Evolutionary conservation across 2,329 filamentous ascomycete species (phyloP).

Genomic region (Epichloe gansuensis): DNA sequence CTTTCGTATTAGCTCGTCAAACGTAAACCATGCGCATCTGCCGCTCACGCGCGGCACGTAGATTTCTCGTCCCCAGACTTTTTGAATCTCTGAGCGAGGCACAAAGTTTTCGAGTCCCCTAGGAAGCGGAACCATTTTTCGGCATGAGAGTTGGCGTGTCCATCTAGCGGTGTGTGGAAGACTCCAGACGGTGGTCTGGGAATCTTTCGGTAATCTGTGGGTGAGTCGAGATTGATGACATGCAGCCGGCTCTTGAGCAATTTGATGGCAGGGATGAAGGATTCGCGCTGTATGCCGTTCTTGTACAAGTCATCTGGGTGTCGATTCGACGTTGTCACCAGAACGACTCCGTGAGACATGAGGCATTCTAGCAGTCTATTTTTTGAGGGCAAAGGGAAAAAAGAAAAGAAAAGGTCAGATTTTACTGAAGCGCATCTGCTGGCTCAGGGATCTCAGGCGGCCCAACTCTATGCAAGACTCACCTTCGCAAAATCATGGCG

Average conservation of each 20-base stretch:
- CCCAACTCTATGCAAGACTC: constrained; percentile 2
- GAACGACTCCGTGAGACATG: constrained; percentile 93
- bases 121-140: constrained; percentile 95
- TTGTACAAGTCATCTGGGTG: constrained; percentile 95
- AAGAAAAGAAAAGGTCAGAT: neutral
- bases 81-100: constrained; percentile 67
- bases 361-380: constrained; percentile 67
- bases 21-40: constrained; percentile 79
- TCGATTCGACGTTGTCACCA: constrained; percentile 94
- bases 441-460: neutral
- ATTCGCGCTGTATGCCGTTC: constrained; percentile 92
- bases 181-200: constrained; percentile 85
- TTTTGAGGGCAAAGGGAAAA: neutral
- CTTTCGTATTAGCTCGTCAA: constrained; percentile 78
- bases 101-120: constrained; percentile 67
- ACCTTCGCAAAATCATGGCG: constrained; percentile 89
- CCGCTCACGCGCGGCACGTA: constrained; percentile 79
- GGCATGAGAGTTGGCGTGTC: constrained; percentile 65
- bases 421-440: too few relatives aligned
- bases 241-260: constrained; percentile 74
- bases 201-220: constrained; percentile 95
- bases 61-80: constrained; percentile 88
- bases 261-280: constrained; percentile 89
- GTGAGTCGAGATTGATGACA: constrained; percentile 88
- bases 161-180: constrained; percentile 80